Percentiles rank a stretch among this genome's conserved stretches.
Conservation (phyloP, 176 grass and related monocot genomes). For the Triticum monococcum region DNA sequence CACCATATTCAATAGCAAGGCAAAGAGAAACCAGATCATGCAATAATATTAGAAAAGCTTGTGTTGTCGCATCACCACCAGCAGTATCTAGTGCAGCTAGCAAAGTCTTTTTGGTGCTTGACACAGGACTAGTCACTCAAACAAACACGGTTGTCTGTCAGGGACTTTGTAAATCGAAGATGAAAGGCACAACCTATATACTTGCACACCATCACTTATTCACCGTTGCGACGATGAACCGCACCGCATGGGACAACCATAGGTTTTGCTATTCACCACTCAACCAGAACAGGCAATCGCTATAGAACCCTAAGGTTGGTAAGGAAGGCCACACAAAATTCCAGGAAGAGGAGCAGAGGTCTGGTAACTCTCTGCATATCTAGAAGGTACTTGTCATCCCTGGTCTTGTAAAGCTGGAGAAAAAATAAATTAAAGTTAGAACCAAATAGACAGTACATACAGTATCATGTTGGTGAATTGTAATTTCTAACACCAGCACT, state of each 20-base stretch:
- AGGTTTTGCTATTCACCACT: conserved; percentile 35
- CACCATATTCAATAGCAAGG: neutral
- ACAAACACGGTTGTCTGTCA: conserved; percentile 26
- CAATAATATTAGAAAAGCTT: too few relatives aligned
- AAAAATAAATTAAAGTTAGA: conserved; percentile 1
- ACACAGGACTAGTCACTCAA: conserved; percentile 26
- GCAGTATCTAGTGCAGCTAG: too few relatives aligned
- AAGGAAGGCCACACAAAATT: conserved; percentile 81
- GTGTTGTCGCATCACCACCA: too few relatives aligned
- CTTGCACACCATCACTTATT: conserved; percentile 51
- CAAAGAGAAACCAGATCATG: neutral
- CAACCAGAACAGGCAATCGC: neutral
- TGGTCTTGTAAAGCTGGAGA: conserved; percentile 83
- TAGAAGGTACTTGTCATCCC: conserved; percentile 81
- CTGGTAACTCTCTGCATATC: conserved; percentile 85
- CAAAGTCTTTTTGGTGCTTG: conserved; percentile 1
- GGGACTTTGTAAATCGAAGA: neutral
- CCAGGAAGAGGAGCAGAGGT: conserved; percentile 79
- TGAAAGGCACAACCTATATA: conserved; percentile 4
- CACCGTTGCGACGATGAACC: neutral
- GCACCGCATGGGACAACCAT: conserved; percentile 24
- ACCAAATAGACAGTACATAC: neutral
- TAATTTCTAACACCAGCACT: neutral
- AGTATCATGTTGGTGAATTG: neutral
- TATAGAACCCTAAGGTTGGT: conserved; percentile 80